Conservation (phyloP, 106 monocot genomes). For the Chionographis japonica region DNA sequence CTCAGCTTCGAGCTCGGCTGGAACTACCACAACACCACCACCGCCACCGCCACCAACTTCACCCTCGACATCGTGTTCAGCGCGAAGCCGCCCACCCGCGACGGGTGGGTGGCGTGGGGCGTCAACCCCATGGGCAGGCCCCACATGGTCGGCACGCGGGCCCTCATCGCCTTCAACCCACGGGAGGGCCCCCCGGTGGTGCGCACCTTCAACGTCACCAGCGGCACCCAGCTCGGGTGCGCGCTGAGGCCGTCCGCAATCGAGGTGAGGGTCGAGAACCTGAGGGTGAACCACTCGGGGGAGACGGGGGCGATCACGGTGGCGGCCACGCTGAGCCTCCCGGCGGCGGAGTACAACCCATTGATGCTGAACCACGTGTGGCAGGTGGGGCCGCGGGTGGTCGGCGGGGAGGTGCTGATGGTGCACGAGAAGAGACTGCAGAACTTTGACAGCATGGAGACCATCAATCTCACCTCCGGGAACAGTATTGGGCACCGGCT, state of each 20-base stretch:
- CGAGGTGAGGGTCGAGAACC: slow-evolving; percentile 5
- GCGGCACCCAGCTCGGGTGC: slow-evolving; percentile 3
- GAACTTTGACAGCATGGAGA: slow-evolving; percentile 22
- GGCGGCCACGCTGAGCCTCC: slow-evolving; percentile 2
- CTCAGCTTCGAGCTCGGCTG: slow-evolving; percentile 2
- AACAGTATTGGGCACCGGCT: background rate
- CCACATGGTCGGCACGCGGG: slow-evolving; percentile 10
- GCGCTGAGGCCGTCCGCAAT: slow-evolving; percentile 1
- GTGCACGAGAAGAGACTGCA: slow-evolving; percentile 2
- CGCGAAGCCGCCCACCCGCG: background rate
- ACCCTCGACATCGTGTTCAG: slow-evolving; percentile 9
- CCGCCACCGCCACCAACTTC: background rate
- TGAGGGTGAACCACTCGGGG: background rate
- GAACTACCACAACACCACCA: background rate
- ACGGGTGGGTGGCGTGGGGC: slow-evolving; percentile 11
- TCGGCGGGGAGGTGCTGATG: background rate
- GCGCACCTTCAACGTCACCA: slow-evolving; percentile 17
- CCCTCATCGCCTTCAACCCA: background rate
- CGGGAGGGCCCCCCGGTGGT: background rate
- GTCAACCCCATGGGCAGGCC: background rate
- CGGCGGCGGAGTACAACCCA: slow-evolving; percentile 2
- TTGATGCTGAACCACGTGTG: slow-evolving; percentile 15
- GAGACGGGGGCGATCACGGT: slow-evolving; percentile 1
- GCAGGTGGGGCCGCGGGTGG: slow-evolving; percentile 19
- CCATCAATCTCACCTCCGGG: slow-evolving; percentile 8